Percentiles rank a stretch among this genome's conserved stretches.
Evolutionary conservation across 2,329 filamentous ascomycete species (phyloP).

Genomic region (Clarireedia paspali): DNA sequence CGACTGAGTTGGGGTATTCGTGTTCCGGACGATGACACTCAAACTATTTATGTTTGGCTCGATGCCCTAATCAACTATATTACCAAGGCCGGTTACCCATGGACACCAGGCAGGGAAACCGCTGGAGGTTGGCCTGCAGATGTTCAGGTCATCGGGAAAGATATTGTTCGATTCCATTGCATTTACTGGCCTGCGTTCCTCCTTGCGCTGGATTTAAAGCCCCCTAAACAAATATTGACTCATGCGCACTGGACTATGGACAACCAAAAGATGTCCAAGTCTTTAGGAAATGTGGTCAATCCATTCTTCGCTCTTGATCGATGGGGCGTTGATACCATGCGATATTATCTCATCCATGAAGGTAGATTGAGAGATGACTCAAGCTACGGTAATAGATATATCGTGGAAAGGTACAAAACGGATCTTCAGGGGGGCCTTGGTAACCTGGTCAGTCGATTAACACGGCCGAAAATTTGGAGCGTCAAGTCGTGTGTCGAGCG

Average conservation of each 20-base stretch:
- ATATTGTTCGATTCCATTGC: conserved; percentile 92
- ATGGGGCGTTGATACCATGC: conserved; percentile 80
- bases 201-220: conserved; percentile 73
- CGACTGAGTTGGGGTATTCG: conserved; percentile 81
- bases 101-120: conserved; percentile 56
- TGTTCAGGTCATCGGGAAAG: conserved; percentile 89
- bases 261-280: conserved; percentile 93
- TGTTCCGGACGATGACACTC: conserved; percentile 73
- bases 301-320: conserved; percentile 85
- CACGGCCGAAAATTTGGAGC: conserved; percentile 61
- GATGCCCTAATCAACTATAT: conserved; percentile 94
- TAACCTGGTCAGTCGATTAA: conserved; percentile 68
- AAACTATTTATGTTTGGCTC: conserved; percentile 98
- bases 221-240: conserved; percentile 72
- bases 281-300: conserved; percentile 88
- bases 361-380: conserved; percentile 72
- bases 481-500: conserved; percentile 42
- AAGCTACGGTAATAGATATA: conserved; percentile 73
- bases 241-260: conserved; percentile 96
- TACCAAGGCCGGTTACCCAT: conserved; percentile 81
- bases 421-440: conserved; percentile 70
- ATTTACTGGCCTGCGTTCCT: conserved; percentile 98
- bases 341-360: conserved; percentile 79
- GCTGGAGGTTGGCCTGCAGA: conserved; percentile 79
- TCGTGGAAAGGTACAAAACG: conserved; percentile 73